Evolutionary conservation across 768 basidiomycete species (phyloP).

Genomic region (Sutorius australiensis): DNA sequence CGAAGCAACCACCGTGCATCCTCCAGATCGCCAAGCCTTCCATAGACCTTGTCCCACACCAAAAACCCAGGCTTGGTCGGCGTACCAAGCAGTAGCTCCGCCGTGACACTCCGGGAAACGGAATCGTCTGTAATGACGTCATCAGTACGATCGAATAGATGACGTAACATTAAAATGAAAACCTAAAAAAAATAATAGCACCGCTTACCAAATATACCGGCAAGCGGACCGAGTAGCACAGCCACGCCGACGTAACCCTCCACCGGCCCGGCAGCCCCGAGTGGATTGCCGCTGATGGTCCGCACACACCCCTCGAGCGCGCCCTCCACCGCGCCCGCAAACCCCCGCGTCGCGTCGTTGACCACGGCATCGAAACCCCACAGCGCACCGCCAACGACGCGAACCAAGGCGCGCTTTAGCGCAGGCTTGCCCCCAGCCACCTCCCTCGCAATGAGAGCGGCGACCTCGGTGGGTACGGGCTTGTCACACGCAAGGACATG

Average conservation of each 20-base stretch:
- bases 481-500: constrained; percentile 45
- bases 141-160: not conserved
- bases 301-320: constrained; percentile 72
- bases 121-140: constrained; percentile 36
- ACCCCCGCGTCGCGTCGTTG: constrained; percentile 42
- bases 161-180: not conserved
- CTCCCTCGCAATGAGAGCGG: constrained; percentile 60
- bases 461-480: constrained; percentile 42
- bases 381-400: constrained; percentile 57
- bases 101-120: constrained; percentile 44
- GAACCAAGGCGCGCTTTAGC: constrained; percentile 58
- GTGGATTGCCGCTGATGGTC: constrained; percentile 54
- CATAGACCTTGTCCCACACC: constrained; percentile 83
- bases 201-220: constrained; percentile 50
- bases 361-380: constrained; percentile 42
- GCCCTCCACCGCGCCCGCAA: constrained; percentile 54
- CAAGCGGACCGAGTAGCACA: constrained; percentile 59
- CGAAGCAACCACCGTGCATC: constrained; percentile 79
- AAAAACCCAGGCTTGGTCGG: constrained; percentile 79
- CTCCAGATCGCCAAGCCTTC: constrained; percentile 55
- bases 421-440: constrained; percentile 63
- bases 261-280: constrained; percentile 62
- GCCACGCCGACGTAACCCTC: constrained; percentile 83
- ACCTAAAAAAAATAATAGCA: constrained; percentile 1
- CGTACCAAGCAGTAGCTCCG: constrained; percentile 45